Percentiles rank a stretch among this genome's conserved stretches.
Evolutionary conservation across 225 moss, liverwort and hornwort species (phyloP).

Genomic region (Straminergon stramineum): DNA sequence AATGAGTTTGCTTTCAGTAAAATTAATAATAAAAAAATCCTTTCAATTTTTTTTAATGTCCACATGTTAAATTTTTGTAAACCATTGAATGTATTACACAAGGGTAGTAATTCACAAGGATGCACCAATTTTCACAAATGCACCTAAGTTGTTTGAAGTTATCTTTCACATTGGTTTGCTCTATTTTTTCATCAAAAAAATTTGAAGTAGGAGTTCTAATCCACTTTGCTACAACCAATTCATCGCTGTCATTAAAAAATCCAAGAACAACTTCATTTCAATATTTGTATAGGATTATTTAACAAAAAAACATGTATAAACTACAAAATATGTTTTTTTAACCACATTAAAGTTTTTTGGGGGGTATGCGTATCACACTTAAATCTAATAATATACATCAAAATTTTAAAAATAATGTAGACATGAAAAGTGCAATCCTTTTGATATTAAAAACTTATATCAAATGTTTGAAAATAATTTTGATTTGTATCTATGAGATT

Average conservation of each 20-base stretch:
- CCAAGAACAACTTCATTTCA: background rate
- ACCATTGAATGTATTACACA: background rate
- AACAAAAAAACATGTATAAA: background rate
- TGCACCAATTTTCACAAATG: background rate
- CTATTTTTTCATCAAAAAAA: background rate
- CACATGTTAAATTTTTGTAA: background rate
- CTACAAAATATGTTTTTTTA: background rate
- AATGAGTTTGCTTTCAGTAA: background rate
- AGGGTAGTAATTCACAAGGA: rapidly evolving
- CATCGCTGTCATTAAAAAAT: background rate
- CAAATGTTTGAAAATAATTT: background rate
- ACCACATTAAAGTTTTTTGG: background rate
- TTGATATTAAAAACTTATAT: background rate
- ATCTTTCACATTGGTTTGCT: background rate
- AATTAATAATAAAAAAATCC: background rate
- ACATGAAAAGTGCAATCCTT: background rate
- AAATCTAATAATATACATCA: background rate
- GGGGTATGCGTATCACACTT: rapidly evolving
- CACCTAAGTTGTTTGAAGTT: background rate
- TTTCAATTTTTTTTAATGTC: background rate
- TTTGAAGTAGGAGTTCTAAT: background rate
- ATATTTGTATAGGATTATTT: background rate
- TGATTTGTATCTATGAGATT: background rate
- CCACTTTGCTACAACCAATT: background rate
- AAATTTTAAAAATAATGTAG: too few species aligned